Evolutionary conservation across 139 green algal species (phyloP), one percentile per base, ranked within the genome.

Genomic region (Edaphochlamys debaryana): DNA sequence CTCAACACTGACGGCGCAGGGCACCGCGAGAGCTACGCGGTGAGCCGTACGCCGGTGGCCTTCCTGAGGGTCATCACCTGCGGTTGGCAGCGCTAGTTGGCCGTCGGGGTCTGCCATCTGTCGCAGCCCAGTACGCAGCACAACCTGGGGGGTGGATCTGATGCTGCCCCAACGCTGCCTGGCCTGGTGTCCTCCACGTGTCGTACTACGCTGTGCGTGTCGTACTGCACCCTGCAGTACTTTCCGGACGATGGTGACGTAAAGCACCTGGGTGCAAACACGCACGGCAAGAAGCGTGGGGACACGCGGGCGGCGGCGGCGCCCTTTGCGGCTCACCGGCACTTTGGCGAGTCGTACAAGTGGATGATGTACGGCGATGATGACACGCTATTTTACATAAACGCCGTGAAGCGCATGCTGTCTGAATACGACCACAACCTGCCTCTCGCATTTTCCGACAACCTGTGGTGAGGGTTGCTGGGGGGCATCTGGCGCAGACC

Each of bases 351-450:
- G 32, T 58, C 73, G 32, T 89, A 85, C 80, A 87, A 89, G 73
- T 89, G 86, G 86, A 54, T 89, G 79, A 32, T 89, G 67, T 89
- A 89, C 67, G 86, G 86, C 23, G 86, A 89, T 60, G 85, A 89
- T 20, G 77, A 83, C 77, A 83, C 77, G 42, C 48, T 83, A 25
- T 83, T 83, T 64, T 83, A 56, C 77, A 58, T 83, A 64, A 45
- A 73, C 3, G 11, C 63, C 32, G 45, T 83, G 45, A 74, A 75
- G 64, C 77, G 48, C 45, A 52, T 83, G 63, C 63, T 83, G 45
- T 20, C 32, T 6, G 29, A 67, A 1, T 67, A 34, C 36, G 77
- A 83, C 66, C 77, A 32, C 23, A 22, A 67, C 36, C 63, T 67
- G 77, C 77, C 77, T 42, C 45, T 75, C 13, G 77, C 77, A 22